Evolutionary conservation across 345 rosid genomes (phyloP).

Genomic region (Physaria fendleri): DNA sequence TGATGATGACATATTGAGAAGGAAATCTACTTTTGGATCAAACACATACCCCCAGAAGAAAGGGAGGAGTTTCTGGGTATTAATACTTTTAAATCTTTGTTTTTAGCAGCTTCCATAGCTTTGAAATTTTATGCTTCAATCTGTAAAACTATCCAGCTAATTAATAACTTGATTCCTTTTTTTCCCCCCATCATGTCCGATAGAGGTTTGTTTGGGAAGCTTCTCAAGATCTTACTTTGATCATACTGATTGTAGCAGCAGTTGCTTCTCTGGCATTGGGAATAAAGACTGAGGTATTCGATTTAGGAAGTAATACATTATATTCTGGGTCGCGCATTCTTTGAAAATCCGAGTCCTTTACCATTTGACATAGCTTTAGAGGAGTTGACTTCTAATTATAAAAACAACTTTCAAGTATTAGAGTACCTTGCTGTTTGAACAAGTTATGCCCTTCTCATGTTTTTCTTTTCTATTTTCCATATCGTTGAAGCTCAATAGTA

Average conservation of each 20-base stretch:
- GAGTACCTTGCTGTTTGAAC: not conserved
- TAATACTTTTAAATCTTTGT: not conserved
- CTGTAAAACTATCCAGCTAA: conserved; percentile 3
- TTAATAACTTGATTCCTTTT: not conserved
- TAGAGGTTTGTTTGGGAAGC: conserved; percentile 92
- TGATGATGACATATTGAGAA: conserved; percentile 57
- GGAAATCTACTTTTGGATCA: conserved; percentile 68
- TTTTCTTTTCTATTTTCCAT: not conserved
- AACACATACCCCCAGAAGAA: conserved; percentile 90
- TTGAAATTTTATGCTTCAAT: not conserved
- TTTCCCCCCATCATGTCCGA: not conserved
- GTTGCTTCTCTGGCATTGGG: conserved; percentile 83
- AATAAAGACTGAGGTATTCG: conserved; percentile 87
- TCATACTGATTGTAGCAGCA: conserved; percentile 93
- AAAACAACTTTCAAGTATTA: not conserved
- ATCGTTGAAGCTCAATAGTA: not conserved
- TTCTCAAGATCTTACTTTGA: conserved; percentile 80
- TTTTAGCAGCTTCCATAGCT: conserved; percentile 4
- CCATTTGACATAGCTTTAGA: not conserved
- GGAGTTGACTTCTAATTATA: not conserved
- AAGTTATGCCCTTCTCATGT: conserved; percentile 1
- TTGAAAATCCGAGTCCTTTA: not conserved
- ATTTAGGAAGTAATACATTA: conserved; percentile 1
- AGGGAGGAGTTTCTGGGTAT: conserved; percentile 89
- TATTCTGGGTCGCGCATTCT: not conserved